A percentile compares a stretch with the other conserved stretches of the same genome.
Evolutionary conservation across 2,329 filamentous ascomycete genomes (phyloP).

Genomic region (Ophiostoma quercus): DNA sequence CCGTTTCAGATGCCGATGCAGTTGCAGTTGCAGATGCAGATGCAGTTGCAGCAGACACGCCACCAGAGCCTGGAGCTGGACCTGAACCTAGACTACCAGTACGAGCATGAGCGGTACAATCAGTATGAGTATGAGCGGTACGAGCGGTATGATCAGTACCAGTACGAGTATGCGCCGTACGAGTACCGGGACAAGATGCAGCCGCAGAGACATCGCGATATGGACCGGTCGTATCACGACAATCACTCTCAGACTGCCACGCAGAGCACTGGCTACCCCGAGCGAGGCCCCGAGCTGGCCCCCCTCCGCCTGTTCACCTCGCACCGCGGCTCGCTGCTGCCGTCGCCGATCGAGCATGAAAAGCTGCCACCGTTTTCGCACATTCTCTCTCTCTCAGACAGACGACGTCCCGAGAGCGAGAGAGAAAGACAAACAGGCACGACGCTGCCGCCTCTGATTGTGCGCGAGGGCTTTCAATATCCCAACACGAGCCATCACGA

Average conservation of each 20-base stretch:
- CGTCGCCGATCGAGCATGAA: constrained; percentile 18
- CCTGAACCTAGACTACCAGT: background rate
- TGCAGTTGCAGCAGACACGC: background rate
- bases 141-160: background rate
- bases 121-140: background rate
- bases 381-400: background rate
- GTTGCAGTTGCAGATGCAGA: too few species aligned
- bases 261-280: background rate
- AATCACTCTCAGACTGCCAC: too few species aligned
- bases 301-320: background rate
- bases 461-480: background rate
- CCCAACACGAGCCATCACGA: background rate
- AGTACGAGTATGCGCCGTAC: background rate
- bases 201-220: background rate
- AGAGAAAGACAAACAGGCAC: background rate
- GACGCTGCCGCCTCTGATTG: background rate
- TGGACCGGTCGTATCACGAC: too few species aligned
- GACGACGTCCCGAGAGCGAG: too few species aligned
- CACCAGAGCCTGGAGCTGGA: background rate
- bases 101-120: too few species aligned
- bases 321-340: background rate
- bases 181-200: too few species aligned
- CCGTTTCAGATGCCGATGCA: too few species aligned
- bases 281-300: constrained; percentile 8
- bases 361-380: constrained; percentile 21